Evolutionary conservation across 768 basidiomycete species (phyloP).

Genomic region (Termitomyces sp.): DNA sequence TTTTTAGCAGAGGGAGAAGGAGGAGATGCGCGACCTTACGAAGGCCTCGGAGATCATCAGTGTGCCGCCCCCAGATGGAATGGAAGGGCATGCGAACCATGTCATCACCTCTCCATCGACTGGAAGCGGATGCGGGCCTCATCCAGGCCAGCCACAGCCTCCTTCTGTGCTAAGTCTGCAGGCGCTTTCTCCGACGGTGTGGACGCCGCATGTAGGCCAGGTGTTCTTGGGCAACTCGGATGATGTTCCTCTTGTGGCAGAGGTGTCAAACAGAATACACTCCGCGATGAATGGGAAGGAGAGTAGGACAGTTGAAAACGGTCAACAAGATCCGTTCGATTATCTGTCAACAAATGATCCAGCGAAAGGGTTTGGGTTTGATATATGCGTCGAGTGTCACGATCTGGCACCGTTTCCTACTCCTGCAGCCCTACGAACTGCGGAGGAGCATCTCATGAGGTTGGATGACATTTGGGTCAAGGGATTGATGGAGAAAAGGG

Average conservation of each 20-base stretch:
- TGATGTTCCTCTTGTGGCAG: constrained; percentile 59
- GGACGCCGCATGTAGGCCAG: constrained; percentile 58
- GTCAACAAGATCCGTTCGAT: constrained; percentile 36
- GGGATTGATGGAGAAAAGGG: constrained; percentile 22
- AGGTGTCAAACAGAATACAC: constrained; percentile 20
- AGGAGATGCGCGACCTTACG: constrained; percentile 88
- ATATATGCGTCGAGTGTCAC: constrained; percentile 86
- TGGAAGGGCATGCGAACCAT: constrained; percentile 2
- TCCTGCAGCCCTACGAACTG: constrained; percentile 58
- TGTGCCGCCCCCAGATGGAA: constrained; percentile 6
- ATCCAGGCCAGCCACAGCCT: not conserved
- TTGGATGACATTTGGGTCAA: constrained; percentile 67
- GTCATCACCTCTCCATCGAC: not conserved
- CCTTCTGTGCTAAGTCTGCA: constrained; percentile 13
- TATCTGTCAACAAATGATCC: constrained; percentile 38
- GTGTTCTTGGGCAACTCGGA: constrained; percentile 79
- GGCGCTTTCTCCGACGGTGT: constrained; percentile 32
- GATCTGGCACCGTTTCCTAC: constrained; percentile 74
- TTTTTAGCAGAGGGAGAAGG: constrained; percentile 78
- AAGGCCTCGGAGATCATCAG: constrained; percentile 73
- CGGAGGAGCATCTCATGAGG: constrained; percentile 67
- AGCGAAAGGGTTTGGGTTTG: constrained; percentile 58
- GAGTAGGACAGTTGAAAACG: not conserved
- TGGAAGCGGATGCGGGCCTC: not conserved
- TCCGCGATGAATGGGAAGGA: constrained; percentile 13